A percentile compares a stretch with the other conserved stretches of the same genome.
phyloP scores from a whole-genome alignment of 108 stramenopile genomes.

The Fistulifera pelliculosa region DNA sequence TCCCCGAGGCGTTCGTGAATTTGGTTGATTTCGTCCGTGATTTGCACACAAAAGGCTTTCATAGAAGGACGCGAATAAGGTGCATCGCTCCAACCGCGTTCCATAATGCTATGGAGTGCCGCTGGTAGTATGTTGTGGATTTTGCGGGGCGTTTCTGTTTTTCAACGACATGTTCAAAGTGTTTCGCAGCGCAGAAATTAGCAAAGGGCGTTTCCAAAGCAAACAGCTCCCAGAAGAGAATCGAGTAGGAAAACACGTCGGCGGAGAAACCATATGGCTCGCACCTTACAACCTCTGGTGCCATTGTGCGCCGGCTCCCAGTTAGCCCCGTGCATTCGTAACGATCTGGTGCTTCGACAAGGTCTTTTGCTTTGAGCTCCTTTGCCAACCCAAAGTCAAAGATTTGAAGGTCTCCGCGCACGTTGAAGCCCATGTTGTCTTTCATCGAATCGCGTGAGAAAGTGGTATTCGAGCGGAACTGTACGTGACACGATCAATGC shows the following conservation, averaged over 20 bases:
- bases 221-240: constrained; percentile 39
- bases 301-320: constrained; percentile 25
- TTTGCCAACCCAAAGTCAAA: constrained; percentile 40
- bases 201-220: constrained; percentile 21
- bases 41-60: constrained; percentile 13
- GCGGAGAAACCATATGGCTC: constrained; percentile 29
- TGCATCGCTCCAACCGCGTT: constrained; percentile 15
- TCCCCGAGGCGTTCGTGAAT: too few species aligned
- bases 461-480: too few species aligned
- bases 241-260: constrained; percentile 34
- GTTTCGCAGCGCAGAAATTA: constrained; percentile 19
- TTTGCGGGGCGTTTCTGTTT: constrained; percentile 20
- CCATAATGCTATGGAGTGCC: constrained; percentile 10
- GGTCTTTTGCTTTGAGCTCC: constrained; percentile 1
- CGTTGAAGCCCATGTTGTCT: constrained; percentile 38
- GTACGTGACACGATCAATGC: too few species aligned
- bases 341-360: constrained; percentile 12
- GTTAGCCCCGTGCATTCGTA: constrained; percentile 30
- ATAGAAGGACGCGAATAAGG: constrained; percentile 24
- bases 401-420: constrained; percentile 31
- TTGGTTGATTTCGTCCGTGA: constrained; percentile 2
- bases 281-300: constrained; percentile 48
- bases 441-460: too few species aligned
- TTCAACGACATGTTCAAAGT: constrained; percentile 39
- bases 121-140: constrained; percentile 7